phyloP scores from a whole-genome alignment of 352 stramenopile species.

The Pythium monospermum region DNA sequence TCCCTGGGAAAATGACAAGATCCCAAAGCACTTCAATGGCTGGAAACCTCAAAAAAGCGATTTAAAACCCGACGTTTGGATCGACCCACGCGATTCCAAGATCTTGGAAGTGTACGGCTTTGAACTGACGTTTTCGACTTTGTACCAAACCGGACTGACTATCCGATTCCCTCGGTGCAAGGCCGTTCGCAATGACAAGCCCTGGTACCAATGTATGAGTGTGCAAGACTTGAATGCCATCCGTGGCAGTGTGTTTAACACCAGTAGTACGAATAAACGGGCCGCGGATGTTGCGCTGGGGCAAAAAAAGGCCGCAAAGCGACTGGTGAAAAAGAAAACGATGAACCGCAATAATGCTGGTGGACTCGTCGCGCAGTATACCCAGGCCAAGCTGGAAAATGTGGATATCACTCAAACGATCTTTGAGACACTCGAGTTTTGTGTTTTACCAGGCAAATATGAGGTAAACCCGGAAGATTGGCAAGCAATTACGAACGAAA shows the following conservation, averaged over 20 bases:
- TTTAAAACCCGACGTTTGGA: constrained; percentile 75
- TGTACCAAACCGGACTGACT: constrained; percentile 78
- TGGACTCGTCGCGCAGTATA: constrained; percentile 53
- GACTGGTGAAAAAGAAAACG: constrained; percentile 30
- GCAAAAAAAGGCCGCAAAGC: constrained; percentile 52
- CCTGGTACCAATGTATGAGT: constrained; percentile 77
- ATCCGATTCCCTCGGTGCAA: constrained; percentile 80
- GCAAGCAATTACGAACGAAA: too few species aligned
- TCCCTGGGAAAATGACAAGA: constrained; percentile 60
- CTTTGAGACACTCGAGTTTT: constrained; percentile 71
- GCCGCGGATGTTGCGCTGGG: constrained; percentile 66
- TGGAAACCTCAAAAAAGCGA: constrained; percentile 78
- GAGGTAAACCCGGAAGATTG: constrained; percentile 29
- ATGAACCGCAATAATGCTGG: constrained; percentile 19
- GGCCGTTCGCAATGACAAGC: constrained; percentile 76
- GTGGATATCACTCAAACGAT: constrained; percentile 52
- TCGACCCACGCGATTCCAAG: constrained; percentile 75
- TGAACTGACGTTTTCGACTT: constrained; percentile 72
- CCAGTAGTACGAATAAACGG: too few species aligned
- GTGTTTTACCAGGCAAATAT: constrained; percentile 77
- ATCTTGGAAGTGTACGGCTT: constrained; percentile 85
- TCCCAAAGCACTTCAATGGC: constrained; percentile 66
- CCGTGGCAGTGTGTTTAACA: constrained; percentile 51
- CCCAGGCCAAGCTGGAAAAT: constrained; percentile 49
- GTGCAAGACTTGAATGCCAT: constrained; percentile 71